Base-by-base conservation (phyloP, 495 filamentous ascomycete species). In the Massariosphaeria phaeospora region DNA sequence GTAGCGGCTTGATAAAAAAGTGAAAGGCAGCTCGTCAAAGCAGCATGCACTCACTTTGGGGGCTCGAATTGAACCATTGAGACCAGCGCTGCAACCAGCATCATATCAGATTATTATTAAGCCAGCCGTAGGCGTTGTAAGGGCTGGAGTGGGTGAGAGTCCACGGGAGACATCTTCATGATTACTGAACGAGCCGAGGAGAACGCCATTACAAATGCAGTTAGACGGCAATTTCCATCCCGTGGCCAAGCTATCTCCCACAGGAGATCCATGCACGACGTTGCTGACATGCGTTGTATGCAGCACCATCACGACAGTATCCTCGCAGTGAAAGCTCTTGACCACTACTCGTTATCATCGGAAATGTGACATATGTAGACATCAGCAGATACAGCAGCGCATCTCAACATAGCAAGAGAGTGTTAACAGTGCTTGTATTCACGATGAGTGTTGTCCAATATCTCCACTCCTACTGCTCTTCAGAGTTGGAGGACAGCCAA, bases 161-260 rank as follows among this genome's bases (percentile, higher is more conserved):
- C 34, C 20, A 26, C 15, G 33, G 45, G 13, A 13, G 20, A n/a
- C 15, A 12, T n/a, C 24, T 39, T 59, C 27, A 31, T 29, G 56
- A 59, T 59, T 59, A 59, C 48, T 59, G 56, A 59, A 59, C 56
- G 35, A 29, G 20, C 53, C 43, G 35, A 49, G 44, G 44, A 23
- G 8, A 7, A 21, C 31, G 47, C 47, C 39, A 50, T 31, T 2
- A 10, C 13, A 20, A 13, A 35, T 50, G 31, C 47, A 34, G 34
- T 12, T 5, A 12, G 26, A 7, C 20, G 30, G 30, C 30, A 8
- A 8, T 34, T 34, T n/a, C 30, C 9, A 8, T 34, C n/a, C 30
- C 30, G 30, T 34, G 8, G 30, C n/a, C 30, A 34, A n/a, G n/a
- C n/a, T n/a, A n/a, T n/a, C n/a, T n/a, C n/a, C n/a, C n/a, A n/a